Conservation (phyloP, 2,329 filamentous ascomycete genomes). For the Claviceps pazoutovae region DNA sequence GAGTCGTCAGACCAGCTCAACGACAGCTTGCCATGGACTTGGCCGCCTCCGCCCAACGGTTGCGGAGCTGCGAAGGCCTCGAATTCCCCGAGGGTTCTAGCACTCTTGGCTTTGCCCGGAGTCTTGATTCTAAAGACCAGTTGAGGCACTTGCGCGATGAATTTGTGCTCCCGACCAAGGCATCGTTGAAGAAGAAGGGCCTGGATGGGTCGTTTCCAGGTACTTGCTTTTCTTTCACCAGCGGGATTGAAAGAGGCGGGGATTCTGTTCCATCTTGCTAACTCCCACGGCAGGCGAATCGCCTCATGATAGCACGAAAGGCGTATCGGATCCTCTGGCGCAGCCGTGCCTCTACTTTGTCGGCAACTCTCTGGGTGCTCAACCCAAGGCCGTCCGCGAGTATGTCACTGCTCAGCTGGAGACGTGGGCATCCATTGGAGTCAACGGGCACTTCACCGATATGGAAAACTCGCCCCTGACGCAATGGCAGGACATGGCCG, state of each 20-base stretch:
- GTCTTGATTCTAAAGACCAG: slow-evolving; percentile 47
- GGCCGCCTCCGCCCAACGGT: slow-evolving; percentile 21
- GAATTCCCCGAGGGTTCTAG: slow-evolving; percentile 35
- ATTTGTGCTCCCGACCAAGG: slow-evolving; percentile 65
- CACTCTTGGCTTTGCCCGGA: slow-evolving; percentile 32
- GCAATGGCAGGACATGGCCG: slow-evolving; percentile 68
- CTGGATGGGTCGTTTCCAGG: slow-evolving; percentile 32
- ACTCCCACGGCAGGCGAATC: not conserved
- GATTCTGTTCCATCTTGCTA: not conserved
- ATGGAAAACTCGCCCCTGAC: slow-evolving; percentile 53
- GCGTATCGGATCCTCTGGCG: slow-evolving; percentile 9
- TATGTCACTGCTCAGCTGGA: slow-evolving; percentile 61
- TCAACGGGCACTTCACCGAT: slow-evolving; percentile 66
- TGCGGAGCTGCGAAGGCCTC: slow-evolving; percentile 26
- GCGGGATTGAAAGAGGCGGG: not conserved
- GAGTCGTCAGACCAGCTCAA: slow-evolving; percentile 13
- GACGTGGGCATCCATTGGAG: slow-evolving; percentile 74
- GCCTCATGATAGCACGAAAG: slow-evolving; percentile 12
- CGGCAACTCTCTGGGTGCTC: slow-evolving; percentile 78
- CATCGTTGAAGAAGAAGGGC: slow-evolving; percentile 51
- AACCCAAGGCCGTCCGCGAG: slow-evolving; percentile 53
- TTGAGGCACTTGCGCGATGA: slow-evolving; percentile 49
- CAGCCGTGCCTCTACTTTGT: slow-evolving; percentile 58
- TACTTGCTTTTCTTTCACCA: slow-evolving; percentile 11
- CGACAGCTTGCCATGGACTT: slow-evolving; percentile 22